Percentiles rank a stretch among this genome's conserved stretches.
These are phyloP conservation scores for Colletotrichum sp. DNA, from an alignment of 2,329 filamentous ascomycete species.

Conservation along the genomic window DNA sequence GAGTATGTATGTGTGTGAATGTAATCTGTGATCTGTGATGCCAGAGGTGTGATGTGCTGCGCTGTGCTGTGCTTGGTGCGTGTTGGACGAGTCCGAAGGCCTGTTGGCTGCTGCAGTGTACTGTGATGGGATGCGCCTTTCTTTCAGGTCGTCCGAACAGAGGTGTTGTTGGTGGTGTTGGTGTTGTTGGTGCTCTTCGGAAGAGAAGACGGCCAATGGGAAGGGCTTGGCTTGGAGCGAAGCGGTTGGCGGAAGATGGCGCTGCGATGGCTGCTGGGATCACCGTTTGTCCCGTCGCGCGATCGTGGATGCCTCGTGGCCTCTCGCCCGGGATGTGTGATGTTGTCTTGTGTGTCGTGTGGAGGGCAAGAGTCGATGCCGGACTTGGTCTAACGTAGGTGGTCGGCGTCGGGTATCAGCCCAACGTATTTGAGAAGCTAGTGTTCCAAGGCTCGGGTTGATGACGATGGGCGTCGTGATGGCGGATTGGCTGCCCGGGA, in stretches of 20 bases:
- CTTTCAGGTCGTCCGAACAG: not conserved
- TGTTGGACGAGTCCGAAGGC: not conserved
- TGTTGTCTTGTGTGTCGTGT: not conserved
- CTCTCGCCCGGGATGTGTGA: slow-evolving; percentile 10
- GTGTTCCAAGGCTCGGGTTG: not conserved
- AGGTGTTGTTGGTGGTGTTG: not conserved
- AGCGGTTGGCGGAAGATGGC: slow-evolving; percentile 5
- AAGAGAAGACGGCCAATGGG: not conserved
- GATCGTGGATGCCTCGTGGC: slow-evolving; percentile 21
- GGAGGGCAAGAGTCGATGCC: not conserved
- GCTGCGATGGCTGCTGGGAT: slow-evolving; percentile 1
- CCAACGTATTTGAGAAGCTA: not conserved
- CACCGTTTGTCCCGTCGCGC: slow-evolving; percentile 14
- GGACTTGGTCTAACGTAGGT: not conserved
- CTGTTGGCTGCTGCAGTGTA: slow-evolving; percentile 2
- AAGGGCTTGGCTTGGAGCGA: not conserved
- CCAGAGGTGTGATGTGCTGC: not conserved
- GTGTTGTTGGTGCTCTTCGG: not conserved
- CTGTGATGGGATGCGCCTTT: not conserved
- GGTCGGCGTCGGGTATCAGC: slow-evolving; percentile 4
- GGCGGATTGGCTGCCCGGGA: slow-evolving; percentile 8
- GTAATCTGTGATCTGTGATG: not conserved
- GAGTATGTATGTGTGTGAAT: not conserved
- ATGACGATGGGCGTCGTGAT: not conserved
- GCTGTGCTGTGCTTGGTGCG: not conserved